Evolutionary conservation across 306 rosid genomes (phyloP), one percentile per base, ranked within the genome.

Genomic region (Albizia julibrissin): DNA sequence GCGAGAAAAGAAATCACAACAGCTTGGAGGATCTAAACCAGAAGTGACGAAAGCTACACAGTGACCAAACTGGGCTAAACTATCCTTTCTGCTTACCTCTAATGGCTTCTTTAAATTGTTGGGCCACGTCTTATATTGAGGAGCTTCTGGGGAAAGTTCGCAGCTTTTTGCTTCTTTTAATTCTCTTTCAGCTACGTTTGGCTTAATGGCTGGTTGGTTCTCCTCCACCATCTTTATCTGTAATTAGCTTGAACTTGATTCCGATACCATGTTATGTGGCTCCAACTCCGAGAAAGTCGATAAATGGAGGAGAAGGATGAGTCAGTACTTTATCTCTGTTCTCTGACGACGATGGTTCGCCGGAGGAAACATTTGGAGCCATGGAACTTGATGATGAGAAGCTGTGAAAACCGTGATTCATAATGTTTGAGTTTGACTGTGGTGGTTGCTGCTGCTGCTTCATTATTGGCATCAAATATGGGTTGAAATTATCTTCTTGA

Each of bases 221-320:
- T n/a, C 22, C 58, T 46, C 50, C 18, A 11, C 49, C 19, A 37
- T 37, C 39, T 64, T 64, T 19, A 6, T 8, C 73, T 74, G 81
- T 72, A 6, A 37, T 43, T 78, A 47, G 3, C 82, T 71, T 76
- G 8, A 65, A 81, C 79, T 78, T 88, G 29, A 84, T 46, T 34
- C 80, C 13, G 26, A 34, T 19, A 34, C 3, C 19, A 69, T 69
- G 21, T n/a, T 15, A 95, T 74, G 88, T 93, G 88, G 95, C 95
- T 90, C 99, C 99, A 19, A 96, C 98, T 42, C 99, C 99, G 59
- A 96, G 99, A 83, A 96, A 96, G 70, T 96, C 99, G 86, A 96
- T 88, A 84, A 93, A 96, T 85, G 79, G 86, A 19, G 97, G 81
- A 79, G 31, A 22, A 11, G 78, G 75, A 61, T 71, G 81, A 73